These are phyloP conservation scores for Auricularia sp. DNA, from an alignment of 768 basidiomycete species.

Conservation along the genomic window DNA sequence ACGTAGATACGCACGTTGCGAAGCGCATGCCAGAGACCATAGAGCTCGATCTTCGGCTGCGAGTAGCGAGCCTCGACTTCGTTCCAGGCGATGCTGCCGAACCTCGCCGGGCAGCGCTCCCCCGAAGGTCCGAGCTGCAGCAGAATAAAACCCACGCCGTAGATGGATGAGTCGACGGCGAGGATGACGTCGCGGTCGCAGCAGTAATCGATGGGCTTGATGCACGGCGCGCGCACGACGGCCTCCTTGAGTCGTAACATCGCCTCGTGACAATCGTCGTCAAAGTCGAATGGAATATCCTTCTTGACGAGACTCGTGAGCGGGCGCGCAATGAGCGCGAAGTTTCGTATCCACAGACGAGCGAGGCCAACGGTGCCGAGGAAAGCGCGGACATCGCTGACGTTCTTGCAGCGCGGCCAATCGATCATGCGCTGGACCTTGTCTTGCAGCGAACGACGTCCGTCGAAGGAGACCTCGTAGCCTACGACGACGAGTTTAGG, in stretches of 20 bases:
- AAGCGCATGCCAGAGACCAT: constrained; percentile 14
- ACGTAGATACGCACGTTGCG: not conserved
- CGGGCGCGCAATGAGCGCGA: constrained; percentile 11
- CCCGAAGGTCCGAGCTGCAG: constrained; percentile 15
- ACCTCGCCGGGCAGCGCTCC: constrained; percentile 19
- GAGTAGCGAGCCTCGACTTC: constrained; percentile 15
- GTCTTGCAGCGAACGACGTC: constrained; percentile 19
- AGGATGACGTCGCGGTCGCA: constrained; percentile 13
- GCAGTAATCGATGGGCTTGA: constrained; percentile 26
- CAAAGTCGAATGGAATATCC: constrained; percentile 23
- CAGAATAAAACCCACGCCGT: constrained; percentile 19
- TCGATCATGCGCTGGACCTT: constrained; percentile 17
- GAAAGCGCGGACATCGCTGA: constrained; percentile 18
- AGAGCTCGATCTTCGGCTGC: constrained; percentile 20
- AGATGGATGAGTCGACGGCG: constrained; percentile 18
- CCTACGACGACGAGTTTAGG: constrained; percentile 25
- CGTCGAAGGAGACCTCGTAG: constrained; percentile 29
- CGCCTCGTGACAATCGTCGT: constrained; percentile 17
- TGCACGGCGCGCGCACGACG: constrained; percentile 17
- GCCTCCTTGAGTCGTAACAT: constrained; percentile 21
- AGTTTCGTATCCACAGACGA: constrained; percentile 16
- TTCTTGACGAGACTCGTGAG: constrained; percentile 15
- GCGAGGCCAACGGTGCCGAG: constrained; percentile 17
- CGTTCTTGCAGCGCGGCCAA: constrained; percentile 13
- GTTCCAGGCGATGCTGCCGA: constrained; percentile 31